These are phyloP conservation scores for Phytophthora fragariaefolia DNA, from an alignment of 352 stramenopile species.

Conservation along the genomic window DNA sequence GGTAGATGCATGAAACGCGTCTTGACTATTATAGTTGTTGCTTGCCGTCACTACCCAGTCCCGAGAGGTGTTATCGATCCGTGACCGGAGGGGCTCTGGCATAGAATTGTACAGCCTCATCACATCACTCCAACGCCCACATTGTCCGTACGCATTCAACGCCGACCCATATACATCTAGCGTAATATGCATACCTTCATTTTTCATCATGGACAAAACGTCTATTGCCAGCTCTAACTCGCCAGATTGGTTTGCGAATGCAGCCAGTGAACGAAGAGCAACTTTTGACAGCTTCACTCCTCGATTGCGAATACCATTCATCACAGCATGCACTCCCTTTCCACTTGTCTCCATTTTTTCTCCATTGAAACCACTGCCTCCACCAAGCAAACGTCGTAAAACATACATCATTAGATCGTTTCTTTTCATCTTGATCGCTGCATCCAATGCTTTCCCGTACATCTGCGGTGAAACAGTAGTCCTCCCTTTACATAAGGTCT, in stretches of 20 bases:
- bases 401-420: neutral
- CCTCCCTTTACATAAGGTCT: neutral
- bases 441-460: conserved; percentile 4
- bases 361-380: neutral
- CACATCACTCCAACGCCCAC: conserved; percentile 1
- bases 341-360: neutral
- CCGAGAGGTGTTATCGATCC: neutral
- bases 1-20: neutral
- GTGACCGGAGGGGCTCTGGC: neutral
- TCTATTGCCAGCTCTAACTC: conserved; percentile 1
- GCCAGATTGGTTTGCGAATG: conserved; percentile 5
- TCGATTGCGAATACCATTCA: neutral
- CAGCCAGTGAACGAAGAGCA: conserved; percentile 4
- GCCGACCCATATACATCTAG: conserved; percentile 8
- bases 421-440: conserved; percentile 1
- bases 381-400: conserved; percentile 1
- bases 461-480: neutral
- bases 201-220: conserved; percentile 11
- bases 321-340: neutral
- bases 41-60: conserved; percentile 6
- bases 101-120: conserved; percentile 13
- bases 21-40: neutral
- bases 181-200: neutral
- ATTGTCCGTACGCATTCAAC: neutral
- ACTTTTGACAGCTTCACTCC: neutral